Base-by-base conservation (phyloP, 176 grass and related monocot species). In the Hordeum marinum region DNA sequence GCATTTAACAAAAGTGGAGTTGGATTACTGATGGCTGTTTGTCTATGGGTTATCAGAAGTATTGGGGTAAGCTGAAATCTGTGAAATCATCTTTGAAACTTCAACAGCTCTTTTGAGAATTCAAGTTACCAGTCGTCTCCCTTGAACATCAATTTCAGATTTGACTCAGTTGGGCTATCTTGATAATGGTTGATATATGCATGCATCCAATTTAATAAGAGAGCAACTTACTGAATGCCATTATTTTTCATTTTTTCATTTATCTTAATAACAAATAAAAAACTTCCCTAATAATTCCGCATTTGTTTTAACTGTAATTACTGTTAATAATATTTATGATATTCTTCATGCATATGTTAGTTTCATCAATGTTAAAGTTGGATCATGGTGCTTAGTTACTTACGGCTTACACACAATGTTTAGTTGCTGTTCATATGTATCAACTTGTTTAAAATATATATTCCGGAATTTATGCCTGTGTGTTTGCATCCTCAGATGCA, bases 1-100 rank as follows among this genome's bases (percentile, higher is more conserved):
- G 91, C 96, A 82, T 98, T 98, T 84, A 95, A 95, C 78, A 98
- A 98, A 92, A 98, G 93, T 61, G 96, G 96, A 65, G 91, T 98
- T 63, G 96, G 85, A 68, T 90, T 98, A 71, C 52, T 98, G 80
- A 95, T 95, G 96, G 96, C 96, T 83, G 96, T 90, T 84, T 92
- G 87, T 85, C 88, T 98, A 78, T 95, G 96, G 96, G 81, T 98
- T 87, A 90, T 98, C 68, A 90, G 96, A 92, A 94, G 96, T 88
- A 98, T 98, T 11, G 96, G 96, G 87, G 96, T 98, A 83, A 94
- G 80, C 63, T 81, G 73, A 48, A 90, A 48, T 67, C 3, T 60
- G 13, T 29, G 31, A 43, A 66, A n/a, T 61, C 12, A 12, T 24
- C 26, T 26, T 86, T 9, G 45, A 29, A 62, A 40, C 9, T 36